These are phyloP conservation scores for Colletotrichum horii DNA, from an alignment of 2,329 filamentous ascomycete species.

Conservation along the genomic window DNA sequence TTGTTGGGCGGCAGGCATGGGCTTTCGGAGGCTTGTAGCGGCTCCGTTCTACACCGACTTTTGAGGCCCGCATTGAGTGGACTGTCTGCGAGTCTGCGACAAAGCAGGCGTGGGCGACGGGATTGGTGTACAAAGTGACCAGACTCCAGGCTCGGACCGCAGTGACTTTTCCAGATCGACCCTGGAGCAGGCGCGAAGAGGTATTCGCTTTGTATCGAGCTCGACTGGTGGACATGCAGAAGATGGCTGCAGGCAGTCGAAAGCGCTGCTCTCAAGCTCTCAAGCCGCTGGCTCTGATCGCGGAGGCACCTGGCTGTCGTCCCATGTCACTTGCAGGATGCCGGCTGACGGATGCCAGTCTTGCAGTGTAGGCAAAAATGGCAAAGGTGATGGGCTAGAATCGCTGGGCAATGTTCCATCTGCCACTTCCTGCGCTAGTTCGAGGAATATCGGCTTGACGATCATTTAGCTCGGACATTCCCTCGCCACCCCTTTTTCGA, in stretches of 20 bases:
- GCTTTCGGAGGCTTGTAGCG: slow-evolving; percentile 3
- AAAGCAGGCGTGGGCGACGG: slow-evolving; percentile 4
- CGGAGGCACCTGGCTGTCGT: slow-evolving; percentile 10
- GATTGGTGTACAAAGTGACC: slow-evolving; percentile 3
- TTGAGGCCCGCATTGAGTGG: slow-evolving; percentile 24
- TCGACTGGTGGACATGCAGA: neutral
- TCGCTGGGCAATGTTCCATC: slow-evolving; percentile 5
- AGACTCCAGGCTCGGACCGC: slow-evolving; percentile 6
- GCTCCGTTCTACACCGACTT: slow-evolving; percentile 24
- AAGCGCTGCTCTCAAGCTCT: neutral
- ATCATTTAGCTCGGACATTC: slow-evolving; percentile 12
- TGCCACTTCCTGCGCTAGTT: slow-evolving; percentile 5
- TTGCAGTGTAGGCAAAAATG: neutral
- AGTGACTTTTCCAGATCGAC: neutral
- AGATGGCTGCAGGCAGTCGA: neutral
- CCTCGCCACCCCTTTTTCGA: slow-evolving; percentile 17
- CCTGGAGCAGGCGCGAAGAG: neutral
- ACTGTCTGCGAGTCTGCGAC: slow-evolving; percentile 19
- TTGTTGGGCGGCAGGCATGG: slow-evolving; percentile 20
- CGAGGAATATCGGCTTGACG: slow-evolving; percentile 13
- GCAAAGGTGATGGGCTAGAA: slow-evolving; percentile 9
- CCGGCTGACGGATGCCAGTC: slow-evolving; percentile 9
- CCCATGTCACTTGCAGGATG: slow-evolving; percentile 21
- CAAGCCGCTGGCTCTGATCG: neutral
- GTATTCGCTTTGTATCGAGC: neutral